phyloP scores from a whole-genome alignment of 2,329 filamentous ascomycete genomes.

The Fusarium scirpi region DNA sequence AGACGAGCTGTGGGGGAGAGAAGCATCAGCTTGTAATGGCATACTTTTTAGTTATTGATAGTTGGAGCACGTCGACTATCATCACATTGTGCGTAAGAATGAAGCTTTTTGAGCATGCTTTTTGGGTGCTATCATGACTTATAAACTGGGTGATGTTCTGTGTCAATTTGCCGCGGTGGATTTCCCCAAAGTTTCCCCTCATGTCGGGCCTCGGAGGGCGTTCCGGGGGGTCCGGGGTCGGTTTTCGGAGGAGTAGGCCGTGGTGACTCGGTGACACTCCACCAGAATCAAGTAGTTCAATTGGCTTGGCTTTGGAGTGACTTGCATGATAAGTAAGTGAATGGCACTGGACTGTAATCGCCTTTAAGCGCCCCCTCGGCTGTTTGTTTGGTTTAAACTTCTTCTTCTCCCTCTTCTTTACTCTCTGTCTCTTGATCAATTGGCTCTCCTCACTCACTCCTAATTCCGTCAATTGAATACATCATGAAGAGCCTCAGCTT shows the following conservation, averaged over 20 bases:
- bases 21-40: slow-evolving; percentile 49
- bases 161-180: slow-evolving; percentile 17
- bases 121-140: neutral
- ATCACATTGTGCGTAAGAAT: slow-evolving; percentile 39
- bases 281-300: slow-evolving; percentile 25
- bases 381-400: slow-evolving; percentile 18
- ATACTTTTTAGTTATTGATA: slow-evolving; percentile 47
- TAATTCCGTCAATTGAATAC: slow-evolving; percentile 40
- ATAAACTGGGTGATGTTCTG: neutral
- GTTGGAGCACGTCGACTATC: slow-evolving; percentile 36
- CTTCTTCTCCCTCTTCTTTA: slow-evolving; percentile 10
- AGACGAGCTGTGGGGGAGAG: slow-evolving; percentile 43
- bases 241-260: slow-evolving; percentile 37
- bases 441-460: slow-evolving; percentile 20
- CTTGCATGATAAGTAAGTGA: slow-evolving; percentile 23
- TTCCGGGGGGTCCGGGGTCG: slow-evolving; percentile 40
- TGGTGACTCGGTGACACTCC: slow-evolving; percentile 38
- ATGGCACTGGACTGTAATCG: slow-evolving; percentile 14
- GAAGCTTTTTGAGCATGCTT: slow-evolving; percentile 2
- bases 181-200: slow-evolving; percentile 8
- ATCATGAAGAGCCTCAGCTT: slow-evolving; percentile 51
- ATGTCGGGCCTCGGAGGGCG: slow-evolving; percentile 36
- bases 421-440: slow-evolving; percentile 27
- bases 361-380: slow-evolving; percentile 22
- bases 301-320: slow-evolving; percentile 22